Evolutionary conservation across 108 stramenopile genomes (phyloP), one percentile per base, ranked within the genome.

Genomic region (Schizochytrium sp.): DNA sequence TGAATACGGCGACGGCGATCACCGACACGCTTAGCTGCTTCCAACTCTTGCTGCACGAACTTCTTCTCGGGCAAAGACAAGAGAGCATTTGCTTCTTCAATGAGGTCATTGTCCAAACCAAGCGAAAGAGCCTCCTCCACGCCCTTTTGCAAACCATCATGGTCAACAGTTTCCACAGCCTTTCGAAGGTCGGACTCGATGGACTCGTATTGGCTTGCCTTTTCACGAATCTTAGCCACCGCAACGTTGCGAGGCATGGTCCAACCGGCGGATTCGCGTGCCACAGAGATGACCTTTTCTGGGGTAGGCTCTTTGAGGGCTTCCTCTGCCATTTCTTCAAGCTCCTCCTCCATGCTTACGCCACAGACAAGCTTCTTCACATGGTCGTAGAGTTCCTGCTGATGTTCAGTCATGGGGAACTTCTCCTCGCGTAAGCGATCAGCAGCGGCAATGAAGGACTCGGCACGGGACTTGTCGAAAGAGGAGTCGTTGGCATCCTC

Each of bases 1-100:
- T 93, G 92, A 88, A 93, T 87, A 41, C 92, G 89, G 38, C 93
- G 60, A 38, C 91, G 91, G 5, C 91, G 91, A 89, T 93, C 93
- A 53, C 89, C 72, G 12, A 88, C 57, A 57, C 90, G 91, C 53
- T 92, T 91, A 69, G 93, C 93, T 45, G 87, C 87, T 89, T 93
- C 89, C 13, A 93, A 88, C 91, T 93, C 89, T 12, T 72, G 40
- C 50, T 50, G 47, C 72, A 90, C 92, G 89, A 93, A 93, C 61
- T 92, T 89, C 49, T 90, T 91, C 91, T 93, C 93, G 55, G 90
- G 90, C 46, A 93, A 89, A 28, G 72, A 50, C 45, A 93, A 76
- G 87, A 90, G 89, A 45, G 72, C 50, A n/a, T 83, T 49, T 47
- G 53, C 76, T 53, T 83, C 53, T 42, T 83, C 76, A 53, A 83